phyloP scores from a whole-genome alignment of 345 rosid species.

The Fremontodendron californicum region DNA sequence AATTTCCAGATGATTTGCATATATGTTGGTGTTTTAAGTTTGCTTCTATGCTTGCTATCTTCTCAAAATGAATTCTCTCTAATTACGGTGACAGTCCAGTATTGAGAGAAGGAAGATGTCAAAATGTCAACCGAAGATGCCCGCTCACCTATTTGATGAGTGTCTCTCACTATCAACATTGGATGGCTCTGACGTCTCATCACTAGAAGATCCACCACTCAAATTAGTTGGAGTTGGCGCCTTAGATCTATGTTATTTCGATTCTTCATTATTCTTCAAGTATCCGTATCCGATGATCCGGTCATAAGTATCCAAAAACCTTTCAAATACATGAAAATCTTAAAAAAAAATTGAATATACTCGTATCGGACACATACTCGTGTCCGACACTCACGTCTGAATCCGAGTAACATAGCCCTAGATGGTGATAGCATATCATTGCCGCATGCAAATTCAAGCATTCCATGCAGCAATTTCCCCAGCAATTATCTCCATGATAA shows the following conservation, averaged over 20 bases:
- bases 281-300: too few species aligned
- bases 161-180: conserved; percentile 74
- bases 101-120: conserved; percentile 68
- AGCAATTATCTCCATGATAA: neutral
- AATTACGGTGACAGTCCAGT: conserved; percentile 42
- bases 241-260: too few species aligned
- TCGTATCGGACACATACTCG: too few species aligned
- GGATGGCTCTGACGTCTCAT: conserved; percentile 67
- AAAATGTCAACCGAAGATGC: conserved; percentile 60
- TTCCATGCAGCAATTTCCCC: neutral
- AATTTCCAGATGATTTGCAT: neutral
- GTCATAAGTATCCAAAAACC: too few species aligned
- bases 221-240: conserved; percentile 1
- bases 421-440: conserved; percentile 1
- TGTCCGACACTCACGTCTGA: too few species aligned
- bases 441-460: neutral
- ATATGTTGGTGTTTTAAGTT: conserved; percentile 3
- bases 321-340: too few species aligned
- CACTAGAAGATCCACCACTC: conserved; percentile 52
- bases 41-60: conserved; percentile 11
- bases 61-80: conserved; percentile 5
- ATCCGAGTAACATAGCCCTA: too few species aligned
- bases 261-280: too few species aligned
- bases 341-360: too few species aligned
- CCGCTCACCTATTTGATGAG: conserved; percentile 72